Base-by-base conservation (phyloP, 2,329 filamentous ascomycete genomes). In the Pestalotiopsis sp. region DNA sequence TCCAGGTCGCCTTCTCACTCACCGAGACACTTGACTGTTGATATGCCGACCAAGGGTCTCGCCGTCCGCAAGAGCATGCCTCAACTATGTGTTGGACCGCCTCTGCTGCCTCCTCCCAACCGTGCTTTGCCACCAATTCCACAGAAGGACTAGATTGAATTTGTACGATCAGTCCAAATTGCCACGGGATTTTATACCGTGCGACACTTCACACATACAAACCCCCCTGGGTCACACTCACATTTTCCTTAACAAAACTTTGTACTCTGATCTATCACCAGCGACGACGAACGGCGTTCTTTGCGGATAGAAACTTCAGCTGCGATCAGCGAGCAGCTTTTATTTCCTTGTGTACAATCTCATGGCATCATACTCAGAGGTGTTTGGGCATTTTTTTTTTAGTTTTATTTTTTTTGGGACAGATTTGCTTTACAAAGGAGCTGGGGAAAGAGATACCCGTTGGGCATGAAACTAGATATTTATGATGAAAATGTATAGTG, bases 111-210 rank as follows among this genome's bases (percentile, higher is more conserved):
- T 27, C 70, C 70, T 4, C 70, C 70, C 1, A 72, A 62, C 12
- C 65, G 70, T 14, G 70, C 70, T 56, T 66, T 72, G n/a, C 70
- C 70, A 39, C 69, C 70, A 13, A 70, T 71, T 52, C 70, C 70
- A 2, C 68, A 69, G 57, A 71, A 71, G 49, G 23, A 63, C 49
- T 41, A 67, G 56, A 27, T 36, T 9, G 63, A 45, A 31, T 23
- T 39, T n/a, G 20, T 59, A 4, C 57, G 23, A 13, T 59, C 27
- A 52, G 45, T 36, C 31, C 6, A 36, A 36, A 52, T 4, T 52
- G 6, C 45, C 17, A 20, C 45, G 45, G 45, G 9, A 36, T 17
- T 11, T 52, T 2, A 52, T 0, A 9, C 9, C 17, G 25, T 12
- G 23, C 31, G 13, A 4, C 23, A 11, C 4, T 4, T 25, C 4